A percentile compares a stretch with the other conserved stretches of the same genome.
phyloP scores from a whole-genome alignment of 768 basidiomycete genomes.

The Amyloporia xantha region DNA sequence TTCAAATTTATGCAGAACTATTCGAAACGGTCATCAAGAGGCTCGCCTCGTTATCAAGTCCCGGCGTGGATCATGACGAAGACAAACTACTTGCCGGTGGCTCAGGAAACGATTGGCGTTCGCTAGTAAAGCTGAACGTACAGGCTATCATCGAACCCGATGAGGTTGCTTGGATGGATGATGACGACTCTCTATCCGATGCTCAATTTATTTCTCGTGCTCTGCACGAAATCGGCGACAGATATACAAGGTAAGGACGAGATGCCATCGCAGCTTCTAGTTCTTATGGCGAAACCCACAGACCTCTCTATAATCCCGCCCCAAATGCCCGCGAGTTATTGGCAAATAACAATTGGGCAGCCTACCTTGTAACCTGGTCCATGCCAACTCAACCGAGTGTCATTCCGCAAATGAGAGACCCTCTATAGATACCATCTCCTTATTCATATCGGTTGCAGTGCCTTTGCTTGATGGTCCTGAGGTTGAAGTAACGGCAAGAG shows the following conservation, averaged over 20 bases:
- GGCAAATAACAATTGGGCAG: constrained; percentile 15
- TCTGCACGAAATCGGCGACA: constrained; percentile 37
- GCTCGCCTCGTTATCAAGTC: neutral
- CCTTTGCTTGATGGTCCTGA: constrained; percentile 42
- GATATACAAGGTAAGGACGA: constrained; percentile 9
- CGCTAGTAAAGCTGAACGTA: constrained; percentile 8
- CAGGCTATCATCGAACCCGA: constrained; percentile 39
- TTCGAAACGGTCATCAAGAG: constrained; percentile 2
- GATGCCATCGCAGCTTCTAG: neutral
- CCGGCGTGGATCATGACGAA: too few species aligned
- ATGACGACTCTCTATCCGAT: constrained; percentile 37
- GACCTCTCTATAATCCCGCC: constrained; percentile 31
- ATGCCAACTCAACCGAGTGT: constrained; percentile 9
- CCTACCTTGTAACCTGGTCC: constrained; percentile 19
- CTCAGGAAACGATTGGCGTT: constrained; percentile 15
- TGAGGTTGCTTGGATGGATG: constrained; percentile 49
- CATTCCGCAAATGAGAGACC: constrained; percentile 4
- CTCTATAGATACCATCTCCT: constrained; percentile 19
- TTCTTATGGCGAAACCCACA: constrained; percentile 14
- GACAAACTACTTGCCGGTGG: too few species aligned
- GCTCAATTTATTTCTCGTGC: constrained; percentile 36
- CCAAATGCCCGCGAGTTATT: constrained; percentile 27
- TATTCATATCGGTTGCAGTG: constrained; percentile 30
- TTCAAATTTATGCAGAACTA: constrained; percentile 1
- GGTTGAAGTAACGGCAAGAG: constrained; percentile 38